Evolutionary conservation across 2,329 filamentous ascomycete genomes (phyloP).

Genomic region (Neocucurbitaria cava): DNA sequence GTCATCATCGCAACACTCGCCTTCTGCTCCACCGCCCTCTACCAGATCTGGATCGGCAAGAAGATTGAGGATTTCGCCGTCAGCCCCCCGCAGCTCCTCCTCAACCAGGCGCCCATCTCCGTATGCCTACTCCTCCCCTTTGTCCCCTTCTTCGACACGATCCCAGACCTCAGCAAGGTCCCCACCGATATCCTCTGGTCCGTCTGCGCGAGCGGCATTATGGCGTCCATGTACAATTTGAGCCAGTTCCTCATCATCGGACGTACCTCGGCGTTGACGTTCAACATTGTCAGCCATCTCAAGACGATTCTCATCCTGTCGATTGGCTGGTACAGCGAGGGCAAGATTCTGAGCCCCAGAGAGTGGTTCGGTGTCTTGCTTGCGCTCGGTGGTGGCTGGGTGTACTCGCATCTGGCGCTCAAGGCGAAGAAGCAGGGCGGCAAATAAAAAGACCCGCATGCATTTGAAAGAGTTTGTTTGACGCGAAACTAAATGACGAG

Average conservation of each 20-base stretch:
- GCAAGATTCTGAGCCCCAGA: conserved; percentile 47
- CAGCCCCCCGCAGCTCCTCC: conserved; percentile 53
- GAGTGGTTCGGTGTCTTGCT: conserved; percentile 54
- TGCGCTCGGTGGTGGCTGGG: conserved; percentile 54
- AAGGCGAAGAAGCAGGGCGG: conserved; percentile 43
- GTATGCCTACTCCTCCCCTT: conserved; percentile 53
- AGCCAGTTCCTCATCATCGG: conserved; percentile 54
- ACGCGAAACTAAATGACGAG: too few species aligned
- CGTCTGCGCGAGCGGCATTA: conserved; percentile 51
- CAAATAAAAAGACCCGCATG: too few species aligned
- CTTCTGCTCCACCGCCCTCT: conserved; percentile 55
- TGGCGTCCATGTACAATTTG: conserved; percentile 52
- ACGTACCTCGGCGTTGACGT: conserved; percentile 49
- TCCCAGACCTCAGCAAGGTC: conserved; percentile 46
- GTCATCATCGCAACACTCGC: conserved; percentile 53
- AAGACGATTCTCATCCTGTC: conserved; percentile 57
- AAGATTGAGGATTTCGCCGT: conserved; percentile 57
- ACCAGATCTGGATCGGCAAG: conserved; percentile 59
- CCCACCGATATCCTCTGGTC: conserved; percentile 51
- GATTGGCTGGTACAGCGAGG: conserved; percentile 56
- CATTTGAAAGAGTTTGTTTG: too few species aligned
- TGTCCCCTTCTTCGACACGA: conserved; percentile 53
- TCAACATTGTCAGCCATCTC: conserved; percentile 52
- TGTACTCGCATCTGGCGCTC: conserved; percentile 53
- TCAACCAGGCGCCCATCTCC: conserved; percentile 56